Conservation (phyloP, 768 basidiomycete species). For the Cystofilobasidium capitatum region DNA sequence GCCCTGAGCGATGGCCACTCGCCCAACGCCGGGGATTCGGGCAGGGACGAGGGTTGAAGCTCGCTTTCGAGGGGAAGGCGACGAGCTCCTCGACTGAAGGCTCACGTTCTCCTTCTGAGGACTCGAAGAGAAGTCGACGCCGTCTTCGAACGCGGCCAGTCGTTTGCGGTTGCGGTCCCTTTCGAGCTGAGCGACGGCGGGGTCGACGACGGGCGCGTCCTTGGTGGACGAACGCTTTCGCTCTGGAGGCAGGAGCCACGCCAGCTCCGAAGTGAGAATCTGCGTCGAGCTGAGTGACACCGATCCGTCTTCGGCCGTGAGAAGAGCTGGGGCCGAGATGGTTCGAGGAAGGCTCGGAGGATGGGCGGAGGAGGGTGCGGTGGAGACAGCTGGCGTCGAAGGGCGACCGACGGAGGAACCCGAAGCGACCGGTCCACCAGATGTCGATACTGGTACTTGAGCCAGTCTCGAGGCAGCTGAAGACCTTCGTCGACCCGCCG, state of each 20-base stretch:
- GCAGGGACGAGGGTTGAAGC: conserved; percentile 4
- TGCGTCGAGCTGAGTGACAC: conserved; percentile 10
- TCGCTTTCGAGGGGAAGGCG: neutral
- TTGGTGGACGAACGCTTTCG: neutral
- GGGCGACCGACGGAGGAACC: no score
- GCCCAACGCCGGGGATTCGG: conserved; percentile 10
- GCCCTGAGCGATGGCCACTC: conserved; percentile 14
- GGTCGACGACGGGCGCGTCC: neutral
- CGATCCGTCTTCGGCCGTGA: conserved; percentile 11
- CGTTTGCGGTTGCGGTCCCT: conserved; percentile 15
- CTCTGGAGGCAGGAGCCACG: conserved; percentile 15
- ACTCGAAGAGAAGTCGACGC: conserved; percentile 9
- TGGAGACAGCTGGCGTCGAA: no score
- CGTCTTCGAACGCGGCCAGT: conserved; percentile 12
- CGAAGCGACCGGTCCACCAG: no score
- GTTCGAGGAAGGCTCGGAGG: conserved; percentile 13
- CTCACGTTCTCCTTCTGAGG: conserved; percentile 1
- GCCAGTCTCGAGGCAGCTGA: no score
- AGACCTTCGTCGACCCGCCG: no score
- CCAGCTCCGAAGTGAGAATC: conserved; percentile 22
- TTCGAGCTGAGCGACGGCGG: neutral
- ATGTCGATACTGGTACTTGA: no score
- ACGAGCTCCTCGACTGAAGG: neutral
- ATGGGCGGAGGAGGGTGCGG: neutral
- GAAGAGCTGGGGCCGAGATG: conserved; percentile 19